Evolutionary conservation across 805 yeast species (phyloP).

Genomic region (Saccharomycopsis javanensis): DNA sequence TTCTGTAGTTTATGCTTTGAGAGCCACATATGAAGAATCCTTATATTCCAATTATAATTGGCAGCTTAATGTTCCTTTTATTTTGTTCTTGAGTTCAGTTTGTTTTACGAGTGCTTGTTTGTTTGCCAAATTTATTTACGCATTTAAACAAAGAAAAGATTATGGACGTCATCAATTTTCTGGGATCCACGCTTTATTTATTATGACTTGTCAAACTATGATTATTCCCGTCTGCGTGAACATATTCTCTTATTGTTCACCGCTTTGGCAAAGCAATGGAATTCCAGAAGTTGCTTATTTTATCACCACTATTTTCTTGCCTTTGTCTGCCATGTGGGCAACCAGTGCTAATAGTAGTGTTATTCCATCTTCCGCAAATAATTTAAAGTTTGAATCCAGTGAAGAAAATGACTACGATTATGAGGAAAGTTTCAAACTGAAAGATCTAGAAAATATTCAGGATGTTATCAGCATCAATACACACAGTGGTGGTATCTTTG

Average conservation of each 20-base stretch:
- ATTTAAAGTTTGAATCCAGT: slow-evolving; percentile 17
- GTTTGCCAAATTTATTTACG: slow-evolving; percentile 52
- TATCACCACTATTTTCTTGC: slow-evolving; percentile 62
- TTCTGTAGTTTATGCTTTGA: slow-evolving; percentile 37
- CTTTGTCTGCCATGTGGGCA: slow-evolving; percentile 87
- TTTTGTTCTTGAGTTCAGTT: slow-evolving; percentile 62
- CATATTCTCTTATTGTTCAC: slow-evolving; percentile 40
- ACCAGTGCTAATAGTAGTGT: slow-evolving; percentile 43
- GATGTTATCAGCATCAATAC: slow-evolving; percentile 11
- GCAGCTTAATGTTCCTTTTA: slow-evolving; percentile 43
- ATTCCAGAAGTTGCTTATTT: slow-evolving; percentile 47
- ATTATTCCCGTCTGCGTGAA: slow-evolving; percentile 65
- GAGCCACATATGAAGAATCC: slow-evolving; percentile 25
- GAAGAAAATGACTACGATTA: slow-evolving; percentile 19
- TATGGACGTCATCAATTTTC: slow-evolving; percentile 79
- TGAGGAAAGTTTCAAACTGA: slow-evolving; percentile 12
- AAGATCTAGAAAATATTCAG: not conserved
- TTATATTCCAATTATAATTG: slow-evolving; percentile 26
- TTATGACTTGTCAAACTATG: slow-evolving; percentile 77
- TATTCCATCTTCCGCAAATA: slow-evolving; percentile 31
- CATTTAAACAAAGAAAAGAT: slow-evolving; percentile 61
- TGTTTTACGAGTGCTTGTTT: slow-evolving; percentile 52
- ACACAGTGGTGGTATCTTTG: slow-evolving; percentile 17
- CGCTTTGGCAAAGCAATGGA: slow-evolving; percentile 28
- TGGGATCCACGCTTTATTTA: slow-evolving; percentile 66